Evolutionary conservation across 83 land plant species (phyloP).

Genomic region (Isoetes engelmannii): DNA sequence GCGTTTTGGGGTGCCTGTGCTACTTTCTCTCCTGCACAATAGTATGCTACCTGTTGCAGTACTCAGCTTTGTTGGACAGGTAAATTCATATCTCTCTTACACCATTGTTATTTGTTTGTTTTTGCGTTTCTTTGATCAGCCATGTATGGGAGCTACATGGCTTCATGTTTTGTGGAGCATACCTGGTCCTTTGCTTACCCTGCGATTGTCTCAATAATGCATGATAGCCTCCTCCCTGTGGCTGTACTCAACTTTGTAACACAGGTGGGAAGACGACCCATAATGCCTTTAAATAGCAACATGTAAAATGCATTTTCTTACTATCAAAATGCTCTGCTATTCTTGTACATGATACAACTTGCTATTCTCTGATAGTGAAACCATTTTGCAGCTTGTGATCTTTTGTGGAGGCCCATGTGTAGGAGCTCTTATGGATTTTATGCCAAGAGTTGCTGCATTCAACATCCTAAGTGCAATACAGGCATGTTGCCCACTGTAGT

Average conservation of each 20-base stretch:
- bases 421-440: conserved; percentile 69
- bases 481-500: conserved; percentile 21
- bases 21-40: conserved; percentile 29
- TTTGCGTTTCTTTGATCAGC: conserved; percentile 40
- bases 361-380: conserved; percentile 3
- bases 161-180: conserved; percentile 72
- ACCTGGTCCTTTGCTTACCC: conserved; percentile 83
- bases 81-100: conserved; percentile 11
- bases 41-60: conserved; percentile 37
- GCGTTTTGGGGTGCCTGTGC: conserved; percentile 33
- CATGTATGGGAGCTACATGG: conserved; percentile 56
- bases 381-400: conserved; percentile 51
- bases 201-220: conserved; percentile 67
- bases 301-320: conserved; percentile 1
- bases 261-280: conserved; percentile 38
- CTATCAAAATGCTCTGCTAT: neutral
- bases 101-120: conserved; percentile 10
- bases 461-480: conserved; percentile 52
- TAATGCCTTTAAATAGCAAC: conserved; percentile 8
- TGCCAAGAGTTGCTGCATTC: conserved; percentile 61
- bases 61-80: conserved; percentile 40
- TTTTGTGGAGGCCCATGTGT: conserved; percentile 72
- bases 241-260: conserved; percentile 66
- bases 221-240: conserved; percentile 79
- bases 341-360: conserved; percentile 3